phyloP scores from a whole-genome alignment of 257 asterid species.

The Gentiana straminea region DNA sequence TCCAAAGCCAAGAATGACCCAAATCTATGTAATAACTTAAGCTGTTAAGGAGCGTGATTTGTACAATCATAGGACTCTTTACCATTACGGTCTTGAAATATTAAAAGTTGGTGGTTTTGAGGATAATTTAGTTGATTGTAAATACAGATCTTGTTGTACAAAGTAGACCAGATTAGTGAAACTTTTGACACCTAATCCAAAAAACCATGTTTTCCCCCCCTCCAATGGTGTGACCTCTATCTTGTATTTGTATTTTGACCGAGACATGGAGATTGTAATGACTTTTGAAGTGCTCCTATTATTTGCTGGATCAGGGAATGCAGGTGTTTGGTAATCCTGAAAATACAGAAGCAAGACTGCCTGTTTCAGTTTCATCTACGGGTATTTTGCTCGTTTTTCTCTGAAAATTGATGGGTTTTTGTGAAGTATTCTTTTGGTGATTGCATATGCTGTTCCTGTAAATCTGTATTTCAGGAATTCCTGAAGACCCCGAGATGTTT shows the following conservation, averaged over 20 bases:
- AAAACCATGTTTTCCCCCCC: too few species aligned
- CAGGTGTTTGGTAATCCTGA: constrained; percentile 8
- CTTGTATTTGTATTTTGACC: constrained; percentile 3
- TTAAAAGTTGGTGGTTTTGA: too few species aligned
- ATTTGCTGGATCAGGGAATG: constrained; percentile 14
- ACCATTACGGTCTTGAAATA: too few species aligned
- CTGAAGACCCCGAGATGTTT: constrained; percentile 58
- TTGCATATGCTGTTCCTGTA: not conserved
- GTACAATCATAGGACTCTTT: too few species aligned
- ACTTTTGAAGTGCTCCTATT: too few species aligned
- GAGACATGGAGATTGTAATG: not conserved
- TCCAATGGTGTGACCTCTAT: not conserved
- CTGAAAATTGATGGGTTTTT: not conserved
- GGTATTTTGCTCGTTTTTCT: constrained; percentile 8
- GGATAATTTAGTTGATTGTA: too few species aligned
- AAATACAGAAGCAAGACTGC: constrained; percentile 13
- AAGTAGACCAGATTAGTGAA: too few species aligned
- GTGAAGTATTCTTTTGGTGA: not conserved
- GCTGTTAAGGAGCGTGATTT: too few species aligned
- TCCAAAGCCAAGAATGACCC: too few species aligned
- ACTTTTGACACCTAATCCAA: too few species aligned
- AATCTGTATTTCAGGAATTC: constrained; percentile 30
- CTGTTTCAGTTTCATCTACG: constrained; percentile 8
- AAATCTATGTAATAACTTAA: too few species aligned
- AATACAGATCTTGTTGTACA: too few species aligned